Evolutionary conservation across 148 eudicot genomes (phyloP).

Genomic region (Diospyros kaki): DNA sequence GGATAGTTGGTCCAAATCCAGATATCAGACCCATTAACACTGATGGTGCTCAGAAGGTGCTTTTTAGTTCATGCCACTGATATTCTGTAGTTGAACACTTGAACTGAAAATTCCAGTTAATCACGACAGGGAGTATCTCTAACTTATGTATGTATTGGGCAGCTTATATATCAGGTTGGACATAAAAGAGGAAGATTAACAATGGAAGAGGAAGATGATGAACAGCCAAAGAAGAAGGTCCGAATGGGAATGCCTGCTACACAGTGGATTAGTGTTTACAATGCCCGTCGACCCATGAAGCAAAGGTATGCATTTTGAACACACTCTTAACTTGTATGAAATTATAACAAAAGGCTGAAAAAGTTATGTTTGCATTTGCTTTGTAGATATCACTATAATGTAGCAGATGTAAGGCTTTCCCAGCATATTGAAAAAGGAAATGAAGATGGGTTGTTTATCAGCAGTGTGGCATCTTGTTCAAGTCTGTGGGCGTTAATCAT

Average conservation of each 20-base stretch:
- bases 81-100: not conserved
- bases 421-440: slow-evolving; percentile 89
- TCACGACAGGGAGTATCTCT: not conserved
- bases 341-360: slow-evolving; percentile 5
- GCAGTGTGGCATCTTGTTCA: slow-evolving; percentile 75
- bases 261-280: slow-evolving; percentile 91
- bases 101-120: not conserved
- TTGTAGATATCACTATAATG: slow-evolving; percentile 91
- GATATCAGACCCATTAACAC: slow-evolving; percentile 87
- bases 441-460: slow-evolving; percentile 80
- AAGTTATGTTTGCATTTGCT: slow-evolving; percentile 5
- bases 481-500: slow-evolving; percentile 91
- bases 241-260: slow-evolving; percentile 96
- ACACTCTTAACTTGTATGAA: not conserved
- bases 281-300: slow-evolving; percentile 92
- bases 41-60: slow-evolving; percentile 98
- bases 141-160: slow-evolving; percentile 12
- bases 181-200: slow-evolving; percentile 83
- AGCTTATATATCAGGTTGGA: slow-evolving; percentile 89
- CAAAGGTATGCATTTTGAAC: slow-evolving; percentile 51
- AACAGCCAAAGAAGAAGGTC: slow-evolving; percentile 83
- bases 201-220: slow-evolving; percentile 79
- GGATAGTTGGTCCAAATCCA: slow-evolving; percentile 90
- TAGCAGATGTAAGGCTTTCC: slow-evolving; percentile 70
- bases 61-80: not conserved